Evolutionary conservation across 768 basidiomycete genomes (phyloP).

Genomic region (Lyophyllum shimeji): DNA sequence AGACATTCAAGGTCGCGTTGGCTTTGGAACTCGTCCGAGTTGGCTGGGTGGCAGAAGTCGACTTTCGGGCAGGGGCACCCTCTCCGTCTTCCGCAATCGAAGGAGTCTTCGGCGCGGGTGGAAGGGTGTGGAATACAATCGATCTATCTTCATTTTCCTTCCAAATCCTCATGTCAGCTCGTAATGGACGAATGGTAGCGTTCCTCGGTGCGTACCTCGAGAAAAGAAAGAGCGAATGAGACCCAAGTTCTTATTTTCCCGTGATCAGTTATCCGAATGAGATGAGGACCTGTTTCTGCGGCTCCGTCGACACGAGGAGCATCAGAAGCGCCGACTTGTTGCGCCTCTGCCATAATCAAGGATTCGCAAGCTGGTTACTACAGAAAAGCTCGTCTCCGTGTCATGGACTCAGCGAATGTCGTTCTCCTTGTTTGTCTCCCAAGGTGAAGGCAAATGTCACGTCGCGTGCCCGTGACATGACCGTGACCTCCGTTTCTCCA

Average conservation of each 20-base stretch:
- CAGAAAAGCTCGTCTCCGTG: not conserved
- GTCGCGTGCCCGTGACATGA: not conserved
- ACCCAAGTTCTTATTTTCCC: slow-evolving; percentile 58
- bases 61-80: not conserved
- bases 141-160: slow-evolving; percentile 50
- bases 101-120: slow-evolving; percentile 24
- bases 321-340: not conserved
- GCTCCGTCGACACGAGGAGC: not conserved
- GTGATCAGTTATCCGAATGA: slow-evolving; percentile 53
- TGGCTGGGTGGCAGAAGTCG: not conserved
- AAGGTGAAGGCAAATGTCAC: not conserved
- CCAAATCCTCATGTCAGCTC: not conserved
- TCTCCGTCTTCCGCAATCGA: slow-evolving; percentile 1
- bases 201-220: slow-evolving; percentile 40
- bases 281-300: slow-evolving; percentile 18
- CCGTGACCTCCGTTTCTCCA: not conserved
- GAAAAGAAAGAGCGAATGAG: slow-evolving; percentile 48
- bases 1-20: slow-evolving; percentile 41
- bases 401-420: not conserved
- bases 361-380: not conserved
- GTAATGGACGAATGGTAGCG: not conserved
- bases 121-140: slow-evolving; percentile 61
- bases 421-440: not conserved
- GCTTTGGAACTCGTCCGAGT: slow-evolving; percentile 13
- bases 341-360: not conserved